These are phyloP conservation scores for Thelonectria olida DNA, from an alignment of 2,329 filamentous ascomycete species.

Conservation along the genomic window DNA sequence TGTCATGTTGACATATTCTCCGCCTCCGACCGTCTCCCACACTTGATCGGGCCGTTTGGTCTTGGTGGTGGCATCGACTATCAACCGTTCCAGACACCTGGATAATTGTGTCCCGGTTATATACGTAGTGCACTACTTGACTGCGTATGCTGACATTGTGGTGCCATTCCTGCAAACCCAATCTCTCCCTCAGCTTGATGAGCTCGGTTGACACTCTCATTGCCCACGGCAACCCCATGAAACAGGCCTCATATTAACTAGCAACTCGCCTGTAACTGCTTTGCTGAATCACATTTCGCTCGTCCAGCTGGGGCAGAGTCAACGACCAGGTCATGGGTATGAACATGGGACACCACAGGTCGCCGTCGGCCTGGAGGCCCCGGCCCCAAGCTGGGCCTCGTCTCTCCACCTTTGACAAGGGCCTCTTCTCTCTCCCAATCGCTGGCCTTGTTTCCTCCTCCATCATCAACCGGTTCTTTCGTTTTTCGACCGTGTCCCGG, in stretches of 20 bases:
- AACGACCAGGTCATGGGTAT: constrained; percentile 4
- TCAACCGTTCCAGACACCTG: constrained; percentile 10
- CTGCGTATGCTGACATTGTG: too few relatives aligned
- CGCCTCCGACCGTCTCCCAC: not conserved
- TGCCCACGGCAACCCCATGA: constrained; percentile 18
- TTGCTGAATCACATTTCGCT: constrained; percentile 10
- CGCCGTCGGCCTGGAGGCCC: too few relatives aligned
- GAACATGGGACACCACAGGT: not conserved
- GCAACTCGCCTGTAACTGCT: not conserved
- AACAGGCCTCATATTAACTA: not conserved
- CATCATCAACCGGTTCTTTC: not conserved
- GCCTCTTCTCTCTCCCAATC: constrained; percentile 7
- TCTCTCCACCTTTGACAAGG: not conserved
- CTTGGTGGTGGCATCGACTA: not conserved
- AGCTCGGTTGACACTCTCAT: not conserved
- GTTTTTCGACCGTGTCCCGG: constrained; percentile 27
- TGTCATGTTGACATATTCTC: too few relatives aligned
- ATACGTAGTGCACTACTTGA: too few relatives aligned
- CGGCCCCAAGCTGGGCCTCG: too few relatives aligned
- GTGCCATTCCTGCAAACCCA: not conserved
- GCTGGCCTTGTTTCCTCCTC: constrained; percentile 19
- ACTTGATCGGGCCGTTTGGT: constrained; percentile 22
- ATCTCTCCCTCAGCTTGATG: not conserved
- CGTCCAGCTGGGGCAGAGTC: not conserved
- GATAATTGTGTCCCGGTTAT: constrained; percentile 4